phyloP scores from a whole-genome alignment of 1,139 yeast species.

The Sugiyamaella novakii region DNA sequence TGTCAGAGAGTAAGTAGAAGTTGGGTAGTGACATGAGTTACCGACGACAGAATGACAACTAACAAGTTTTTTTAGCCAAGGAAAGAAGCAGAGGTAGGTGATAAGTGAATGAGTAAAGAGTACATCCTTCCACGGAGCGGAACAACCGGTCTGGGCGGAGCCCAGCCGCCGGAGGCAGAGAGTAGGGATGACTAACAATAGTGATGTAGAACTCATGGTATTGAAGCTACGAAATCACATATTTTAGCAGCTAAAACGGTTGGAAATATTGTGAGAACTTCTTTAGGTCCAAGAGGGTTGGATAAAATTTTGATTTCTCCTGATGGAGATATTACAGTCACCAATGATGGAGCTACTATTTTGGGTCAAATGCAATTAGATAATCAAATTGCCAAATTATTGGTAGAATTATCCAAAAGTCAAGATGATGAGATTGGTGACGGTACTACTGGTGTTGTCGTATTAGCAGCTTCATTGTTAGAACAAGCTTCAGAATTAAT shows the following conservation, averaged over 20 bases:
- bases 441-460: conserved; percentile 99
- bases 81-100: conserved; percentile 65
- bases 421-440: conserved; percentile 99
- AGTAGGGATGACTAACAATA: neutral
- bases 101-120: neutral
- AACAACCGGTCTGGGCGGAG: conserved; percentile 6
- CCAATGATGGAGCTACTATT: conserved; percentile 98
- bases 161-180: conserved; percentile 15
- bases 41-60: no score
- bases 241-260: conserved; percentile 96
- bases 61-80: conserved; percentile 53
- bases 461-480: conserved; percentile 87
- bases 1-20: conserved; percentile 64
- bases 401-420: conserved; percentile 91
- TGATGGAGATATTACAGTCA: conserved; percentile 96
- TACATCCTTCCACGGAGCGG: neutral
- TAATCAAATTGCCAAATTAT: conserved; percentile 90
- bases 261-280: conserved; percentile 86
- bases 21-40: no score
- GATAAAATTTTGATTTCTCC: conserved; percentile 92
- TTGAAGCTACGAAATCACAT: conserved; percentile 91
- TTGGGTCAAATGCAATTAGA: conserved; percentile 94
- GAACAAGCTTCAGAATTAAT: conserved; percentile 94
- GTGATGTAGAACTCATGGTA: conserved; percentile 83
- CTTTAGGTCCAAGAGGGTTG: conserved; percentile 96